Conservation (phyloP, 2,329 filamentous ascomycete genomes). For the Claviceps quebecensis region DNA sequence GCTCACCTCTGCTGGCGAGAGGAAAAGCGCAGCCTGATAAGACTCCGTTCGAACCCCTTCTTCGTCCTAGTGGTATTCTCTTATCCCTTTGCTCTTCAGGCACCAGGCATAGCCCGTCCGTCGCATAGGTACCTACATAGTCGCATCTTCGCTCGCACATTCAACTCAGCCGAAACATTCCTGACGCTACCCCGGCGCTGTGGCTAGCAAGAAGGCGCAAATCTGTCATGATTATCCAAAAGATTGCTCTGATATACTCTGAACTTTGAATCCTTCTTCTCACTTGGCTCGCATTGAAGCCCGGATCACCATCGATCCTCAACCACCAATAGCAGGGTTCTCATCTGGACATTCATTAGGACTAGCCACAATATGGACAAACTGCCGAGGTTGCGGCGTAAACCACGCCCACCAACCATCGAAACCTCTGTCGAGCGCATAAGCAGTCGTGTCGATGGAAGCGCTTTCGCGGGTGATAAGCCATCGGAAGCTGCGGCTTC, state of each 20-base stretch:
- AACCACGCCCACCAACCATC: constrained; percentile 29
- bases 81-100: constrained; percentile 1
- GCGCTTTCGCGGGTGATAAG: neutral
- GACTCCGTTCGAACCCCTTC: neutral
- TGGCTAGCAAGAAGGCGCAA: neutral
- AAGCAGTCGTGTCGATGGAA: constrained; percentile 15
- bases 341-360: neutral
- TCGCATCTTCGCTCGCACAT: neutral
- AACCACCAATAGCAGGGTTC: neutral
- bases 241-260: too few species aligned
- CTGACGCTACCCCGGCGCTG: neutral
- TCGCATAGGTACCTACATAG: neutral
- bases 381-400: constrained; percentile 28
- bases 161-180: neutral
- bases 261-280: neutral
- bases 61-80: neutral
- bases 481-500: constrained; percentile 3
- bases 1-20: constrained; percentile 4
- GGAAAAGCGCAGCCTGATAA: neutral
- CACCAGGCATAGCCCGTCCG: neutral
- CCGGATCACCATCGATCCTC: neutral
- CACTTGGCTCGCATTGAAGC: neutral
- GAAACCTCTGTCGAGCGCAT: constrained; percentile 25
- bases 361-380: constrained; percentile 21
- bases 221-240: too few species aligned